phyloP scores from a whole-genome alignment of 345 rosid genomes.

The Salix koriyanagi region DNA sequence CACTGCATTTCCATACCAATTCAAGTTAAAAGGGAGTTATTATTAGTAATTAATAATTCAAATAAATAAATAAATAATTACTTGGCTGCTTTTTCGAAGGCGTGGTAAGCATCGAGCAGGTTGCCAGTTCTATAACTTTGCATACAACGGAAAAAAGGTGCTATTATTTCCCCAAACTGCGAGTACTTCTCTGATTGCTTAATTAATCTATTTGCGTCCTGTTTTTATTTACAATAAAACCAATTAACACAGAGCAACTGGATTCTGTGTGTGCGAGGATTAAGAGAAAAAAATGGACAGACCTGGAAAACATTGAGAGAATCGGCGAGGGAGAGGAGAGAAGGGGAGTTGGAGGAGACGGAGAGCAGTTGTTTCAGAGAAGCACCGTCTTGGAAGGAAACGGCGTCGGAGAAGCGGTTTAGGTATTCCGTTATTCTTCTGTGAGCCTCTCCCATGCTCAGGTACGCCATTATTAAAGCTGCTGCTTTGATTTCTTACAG shows the following conservation, averaged over 20 bases:
- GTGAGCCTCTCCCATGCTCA: constrained; percentile 87
- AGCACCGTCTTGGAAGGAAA: constrained; percentile 60
- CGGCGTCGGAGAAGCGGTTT: constrained; percentile 67
- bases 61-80: constrained; percentile 15
- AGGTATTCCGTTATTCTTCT: constrained; percentile 76
- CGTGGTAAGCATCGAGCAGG: constrained; percentile 68
- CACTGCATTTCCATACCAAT: constrained; percentile 36
- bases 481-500: neutral
- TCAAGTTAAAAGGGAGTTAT: neutral
- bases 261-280: neutral
- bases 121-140: constrained; percentile 65
- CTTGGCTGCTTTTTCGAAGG: constrained; percentile 86
- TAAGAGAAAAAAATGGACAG: neutral
- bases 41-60: neutral
- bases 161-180: constrained; percentile 59
- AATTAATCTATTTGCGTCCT: constrained; percentile 72
- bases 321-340: constrained; percentile 75
- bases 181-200: constrained; percentile 73
- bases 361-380: constrained; percentile 62
- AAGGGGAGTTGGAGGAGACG: constrained; percentile 58
- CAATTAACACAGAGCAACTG: neutral
- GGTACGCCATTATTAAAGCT: constrained; percentile 7
- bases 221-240: constrained; percentile 20
- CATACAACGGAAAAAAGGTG: constrained; percentile 67
- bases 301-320: constrained; percentile 51